phyloP scores from a whole-genome alignment of 2,329 filamentous ascomycete species.

The Xylariaceae sp. region DNA sequence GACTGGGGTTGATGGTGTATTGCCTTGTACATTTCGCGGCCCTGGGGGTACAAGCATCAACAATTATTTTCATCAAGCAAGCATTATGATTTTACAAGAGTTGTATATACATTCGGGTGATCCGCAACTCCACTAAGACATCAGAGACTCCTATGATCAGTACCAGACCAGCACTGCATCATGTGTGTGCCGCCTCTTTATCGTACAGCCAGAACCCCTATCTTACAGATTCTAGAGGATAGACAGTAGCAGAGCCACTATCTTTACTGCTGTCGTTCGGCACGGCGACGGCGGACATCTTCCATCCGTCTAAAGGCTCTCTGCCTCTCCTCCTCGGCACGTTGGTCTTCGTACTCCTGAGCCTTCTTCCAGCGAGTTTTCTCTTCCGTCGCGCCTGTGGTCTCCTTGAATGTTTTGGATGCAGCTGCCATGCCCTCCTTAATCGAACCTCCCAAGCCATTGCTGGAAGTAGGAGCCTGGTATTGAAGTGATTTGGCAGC shows the following conservation, averaged over 20 bases:
- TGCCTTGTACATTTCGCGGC: too few relatives aligned
- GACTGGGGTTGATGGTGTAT: too few relatives aligned
- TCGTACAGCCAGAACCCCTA: conserved; percentile 2
- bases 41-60: too few relatives aligned
- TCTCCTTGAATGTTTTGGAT: conserved; percentile 9
- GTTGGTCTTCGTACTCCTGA: conserved; percentile 38
- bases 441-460: conserved; percentile 46
- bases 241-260: too few relatives aligned
- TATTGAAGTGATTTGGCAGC: conserved; percentile 1
- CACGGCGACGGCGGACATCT: conserved; percentile 30
- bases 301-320: conserved; percentile 44
- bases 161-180: too few relatives aligned
- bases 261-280: conserved; percentile 10
- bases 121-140: not conserved
- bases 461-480: conserved; percentile 13
- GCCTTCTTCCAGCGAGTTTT: conserved; percentile 36
- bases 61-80: not conserved
- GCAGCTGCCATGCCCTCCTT: not conserved
- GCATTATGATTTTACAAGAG: conserved; percentile 13
- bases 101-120: conserved; percentile 5
- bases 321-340: conserved; percentile 46
- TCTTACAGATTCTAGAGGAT: not conserved
- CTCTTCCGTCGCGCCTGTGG: conserved; percentile 25
- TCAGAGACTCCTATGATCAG: not conserved
- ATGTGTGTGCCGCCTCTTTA: not conserved